Evolutionary conservation across 1,139 yeast species (phyloP).

Genomic region (Pichia kudriavzevii): DNA sequence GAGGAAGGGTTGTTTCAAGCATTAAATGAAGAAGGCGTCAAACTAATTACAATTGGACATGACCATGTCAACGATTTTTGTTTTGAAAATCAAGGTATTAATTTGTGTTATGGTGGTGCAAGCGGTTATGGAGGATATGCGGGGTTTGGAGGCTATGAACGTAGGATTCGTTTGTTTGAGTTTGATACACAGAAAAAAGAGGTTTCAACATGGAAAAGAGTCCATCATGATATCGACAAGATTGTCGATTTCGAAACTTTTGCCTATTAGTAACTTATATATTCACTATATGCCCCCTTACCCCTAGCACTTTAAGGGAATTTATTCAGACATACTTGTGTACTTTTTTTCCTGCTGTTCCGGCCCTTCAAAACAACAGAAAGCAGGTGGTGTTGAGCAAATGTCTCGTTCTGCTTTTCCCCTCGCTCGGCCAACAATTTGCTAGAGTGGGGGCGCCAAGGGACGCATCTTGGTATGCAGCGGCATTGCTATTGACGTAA

Average conservation of each 20-base stretch:
- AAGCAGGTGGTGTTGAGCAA: too few relatives aligned
- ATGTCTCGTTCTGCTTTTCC: too few relatives aligned
- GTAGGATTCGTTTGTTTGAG: conserved; percentile 69
- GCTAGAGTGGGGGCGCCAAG: too few relatives aligned
- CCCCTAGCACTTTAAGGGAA: too few relatives aligned
- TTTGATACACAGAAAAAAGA: conserved; percentile 41
- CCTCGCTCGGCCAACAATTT: too few relatives aligned
- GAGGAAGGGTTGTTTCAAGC: conserved; percentile 58
- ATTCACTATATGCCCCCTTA: too few relatives aligned
- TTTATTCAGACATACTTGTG: too few relatives aligned
- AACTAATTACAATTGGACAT: conserved; percentile 77
- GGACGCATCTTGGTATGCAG: too few relatives aligned
- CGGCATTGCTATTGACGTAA: too few relatives aligned
- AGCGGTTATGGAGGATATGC: conserved; percentile 93
- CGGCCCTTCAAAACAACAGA: too few relatives aligned
- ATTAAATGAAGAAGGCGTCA: conserved; percentile 57
- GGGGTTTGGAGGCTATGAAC: conserved; percentile 77
- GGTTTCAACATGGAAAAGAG: conserved; percentile 69
- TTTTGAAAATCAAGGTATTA: conserved; percentile 44
- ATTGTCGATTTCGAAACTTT: conserved; percentile 42
- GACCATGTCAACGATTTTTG: conserved; percentile 95
- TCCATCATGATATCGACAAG: conserved; percentile 45
- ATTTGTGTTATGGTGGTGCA: conserved; percentile 94
- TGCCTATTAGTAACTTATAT: too few relatives aligned
- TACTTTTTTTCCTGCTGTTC: too few relatives aligned